phyloP scores from a whole-genome alignment of 2,329 filamentous ascomycete genomes.

The Exserohilum turcica region DNA sequence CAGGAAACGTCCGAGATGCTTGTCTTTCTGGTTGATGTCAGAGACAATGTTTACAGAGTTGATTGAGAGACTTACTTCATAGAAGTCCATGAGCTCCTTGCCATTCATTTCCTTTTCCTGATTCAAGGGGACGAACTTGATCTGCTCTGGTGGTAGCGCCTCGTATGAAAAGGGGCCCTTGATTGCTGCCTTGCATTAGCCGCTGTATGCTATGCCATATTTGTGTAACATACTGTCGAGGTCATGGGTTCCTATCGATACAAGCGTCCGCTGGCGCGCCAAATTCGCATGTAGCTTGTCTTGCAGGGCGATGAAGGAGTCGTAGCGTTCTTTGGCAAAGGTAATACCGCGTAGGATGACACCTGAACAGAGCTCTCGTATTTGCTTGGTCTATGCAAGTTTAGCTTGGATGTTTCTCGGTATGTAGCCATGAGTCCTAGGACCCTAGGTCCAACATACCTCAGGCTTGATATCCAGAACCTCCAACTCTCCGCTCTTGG shows the following conservation, averaged over 20 bases:
- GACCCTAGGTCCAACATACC: slow-evolving; percentile 43
- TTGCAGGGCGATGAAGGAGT: slow-evolving; percentile 96
- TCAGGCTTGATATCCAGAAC: slow-evolving; percentile 78
- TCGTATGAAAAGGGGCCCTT: slow-evolving; percentile 97
- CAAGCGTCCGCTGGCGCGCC: slow-evolving; percentile 87
- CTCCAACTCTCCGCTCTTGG: slow-evolving; percentile 74
- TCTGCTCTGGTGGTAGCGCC: slow-evolving; percentile 86
- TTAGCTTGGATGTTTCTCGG: slow-evolving; percentile 17
- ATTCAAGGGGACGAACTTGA: slow-evolving; percentile 89
- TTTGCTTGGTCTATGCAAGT: slow-evolving; percentile 66
- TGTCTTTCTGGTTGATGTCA: slow-evolving; percentile 69
- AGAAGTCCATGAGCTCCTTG: slow-evolving; percentile 90
- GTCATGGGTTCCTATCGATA: slow-evolving; percentile 97
- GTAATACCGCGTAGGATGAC: slow-evolving; percentile 88
- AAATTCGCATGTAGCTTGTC: slow-evolving; percentile 98
- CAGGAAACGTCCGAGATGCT: slow-evolving; percentile 85
- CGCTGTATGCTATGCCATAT: not conserved
- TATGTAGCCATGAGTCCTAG: not conserved
- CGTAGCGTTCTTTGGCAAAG: slow-evolving; percentile 89
- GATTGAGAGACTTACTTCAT: slow-evolving; percentile 60
- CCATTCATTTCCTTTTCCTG: slow-evolving; percentile 87
- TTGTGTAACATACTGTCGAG: slow-evolving; percentile 65
- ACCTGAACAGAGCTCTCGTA: slow-evolving; percentile 86
- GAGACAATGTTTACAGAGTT: not conserved
- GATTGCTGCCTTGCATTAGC: slow-evolving; percentile 57